Evolutionary conservation across 2,329 filamentous ascomycete species (phyloP).

Genomic region (Xylariaceae sp.): DNA sequence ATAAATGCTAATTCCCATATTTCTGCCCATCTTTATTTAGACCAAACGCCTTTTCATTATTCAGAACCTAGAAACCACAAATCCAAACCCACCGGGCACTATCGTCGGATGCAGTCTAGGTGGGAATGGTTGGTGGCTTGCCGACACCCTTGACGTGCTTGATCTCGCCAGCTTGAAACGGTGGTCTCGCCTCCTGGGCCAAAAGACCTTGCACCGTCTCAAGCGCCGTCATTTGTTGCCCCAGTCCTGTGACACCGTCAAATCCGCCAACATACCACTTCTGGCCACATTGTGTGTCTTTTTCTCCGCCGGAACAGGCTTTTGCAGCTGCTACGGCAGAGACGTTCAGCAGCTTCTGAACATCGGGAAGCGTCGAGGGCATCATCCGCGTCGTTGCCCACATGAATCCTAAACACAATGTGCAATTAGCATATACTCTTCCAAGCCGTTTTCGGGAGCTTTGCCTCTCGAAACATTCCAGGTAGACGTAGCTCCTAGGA

Average conservation of each 20-base stretch:
- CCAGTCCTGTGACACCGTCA: constrained; percentile 59
- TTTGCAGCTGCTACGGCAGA: constrained; percentile 59
- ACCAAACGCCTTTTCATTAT: constrained; percentile 9
- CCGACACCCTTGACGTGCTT: constrained; percentile 41
- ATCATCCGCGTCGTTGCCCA: constrained; percentile 60
- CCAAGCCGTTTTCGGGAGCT: too few relatives aligned
- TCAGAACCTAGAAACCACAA: constrained; percentile 4
- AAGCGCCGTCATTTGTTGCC: constrained; percentile 67
- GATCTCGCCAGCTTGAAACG: constrained; percentile 52
- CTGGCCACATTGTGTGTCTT: constrained; percentile 59
- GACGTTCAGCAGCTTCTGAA: constrained; percentile 52
- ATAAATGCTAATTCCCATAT: constrained; percentile 20
- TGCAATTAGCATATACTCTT: too few relatives aligned
- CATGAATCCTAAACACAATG: constrained; percentile 66
- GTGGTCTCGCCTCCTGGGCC: constrained; percentile 45
- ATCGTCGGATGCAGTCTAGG: constrained; percentile 6
- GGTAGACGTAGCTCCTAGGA: too few relatives aligned
- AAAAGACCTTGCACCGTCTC: constrained; percentile 65
- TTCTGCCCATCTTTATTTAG: neutral
- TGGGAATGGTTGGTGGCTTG: constrained; percentile 2
- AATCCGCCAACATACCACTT: constrained; percentile 63
- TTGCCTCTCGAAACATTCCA: too few relatives aligned
- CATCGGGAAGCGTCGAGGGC: constrained; percentile 52
- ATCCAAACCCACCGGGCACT: neutral
- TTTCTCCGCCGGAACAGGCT: constrained; percentile 58